Evolutionary conservation across 176 grass and related monocot genomes (phyloP), one percentile per base, ranked within the genome.

Genomic region (Paspalum vaginatum): DNA sequence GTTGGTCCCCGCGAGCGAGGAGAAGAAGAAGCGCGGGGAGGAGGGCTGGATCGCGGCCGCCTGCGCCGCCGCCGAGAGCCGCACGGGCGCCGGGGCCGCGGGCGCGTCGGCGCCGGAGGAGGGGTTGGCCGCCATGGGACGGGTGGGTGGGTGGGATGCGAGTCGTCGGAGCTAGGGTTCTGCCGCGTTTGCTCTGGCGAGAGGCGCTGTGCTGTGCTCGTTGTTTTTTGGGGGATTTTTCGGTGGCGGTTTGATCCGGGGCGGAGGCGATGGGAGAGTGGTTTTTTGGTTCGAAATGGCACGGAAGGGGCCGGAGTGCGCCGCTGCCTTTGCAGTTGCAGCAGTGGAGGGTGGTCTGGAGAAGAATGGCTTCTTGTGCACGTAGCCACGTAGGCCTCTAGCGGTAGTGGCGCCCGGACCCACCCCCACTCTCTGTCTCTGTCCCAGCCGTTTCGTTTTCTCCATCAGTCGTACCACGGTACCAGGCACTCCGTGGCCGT

Each of bases 21-120:
- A 86, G 70, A 93, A 89, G 87, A 92, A 89, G 70, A 63, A 89
- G 65, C 84, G 87, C 58, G 90, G 87, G 9, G 90, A 89, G 80
- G 70, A 81, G 22, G 90, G 87, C 59, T 89, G 90, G 76, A 92
- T 92, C 79, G 84, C 17, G 11, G 58, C 41, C n/a, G 48, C 64
- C 40, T 52, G 61, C 43, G 56, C 87, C 56, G 76, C 57, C 50
- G 83, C 69, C 49, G 86, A 77, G 10, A 68, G 79, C 12, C 83
- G 74, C 79, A 79, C 84, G 42, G 84, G 54, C 44, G 81, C 48
- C 32, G 26, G 75, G 70, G 26, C 46, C 76, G 90, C 24, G 20
- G 87, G 71, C 15, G 65, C 9, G 65, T 54, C 79, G 77, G 69
- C 26, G 68, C 70, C 62, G 55, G 58, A 44, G 74, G 85, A 75